Percentiles rank a stretch among this genome's conserved stretches.
phyloP scores from a whole-genome alignment of 2,329 filamentous ascomycete genomes.

The Fusarium xyrophilum region DNA sequence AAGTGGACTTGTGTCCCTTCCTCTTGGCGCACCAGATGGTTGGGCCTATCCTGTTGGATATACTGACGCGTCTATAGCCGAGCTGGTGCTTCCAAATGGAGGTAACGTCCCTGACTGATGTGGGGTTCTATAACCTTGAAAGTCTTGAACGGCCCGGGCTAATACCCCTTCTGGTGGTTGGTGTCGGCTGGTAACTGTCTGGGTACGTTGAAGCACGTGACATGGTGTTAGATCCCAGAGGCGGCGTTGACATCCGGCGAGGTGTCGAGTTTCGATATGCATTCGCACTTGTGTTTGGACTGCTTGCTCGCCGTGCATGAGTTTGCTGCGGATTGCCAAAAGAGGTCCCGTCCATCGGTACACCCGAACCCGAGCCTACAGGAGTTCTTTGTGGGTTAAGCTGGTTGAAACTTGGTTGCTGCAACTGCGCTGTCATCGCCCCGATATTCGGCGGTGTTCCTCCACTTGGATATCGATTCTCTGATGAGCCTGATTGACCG shows the following conservation, averaged over 20 bases:
- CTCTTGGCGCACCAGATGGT: neutral
- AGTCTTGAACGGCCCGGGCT: neutral
- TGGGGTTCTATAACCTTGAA: neutral
- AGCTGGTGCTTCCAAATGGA: rapidly evolving
- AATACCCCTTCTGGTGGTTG: neutral
- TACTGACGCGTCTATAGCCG: neutral
- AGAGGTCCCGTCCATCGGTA: neutral
- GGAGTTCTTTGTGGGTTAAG: neutral
- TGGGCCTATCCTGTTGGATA: neutral
- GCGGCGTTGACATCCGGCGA: neutral
- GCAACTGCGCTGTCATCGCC: neutral
- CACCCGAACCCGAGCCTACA: rapidly evolving
- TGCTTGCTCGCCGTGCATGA: neutral
- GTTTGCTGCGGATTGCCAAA: neutral
- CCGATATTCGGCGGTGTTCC: neutral
- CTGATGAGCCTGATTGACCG: neutral
- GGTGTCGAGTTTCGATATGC: too few species aligned
- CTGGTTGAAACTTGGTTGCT: too few species aligned
- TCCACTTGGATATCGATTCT: neutral
- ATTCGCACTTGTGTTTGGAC: neutral
- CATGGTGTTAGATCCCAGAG: neutral
- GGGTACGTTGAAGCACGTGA: rapidly evolving
- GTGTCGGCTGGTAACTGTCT: neutral
- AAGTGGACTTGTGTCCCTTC: neutral
- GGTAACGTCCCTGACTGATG: neutral